Evolutionary conservation across 2,329 filamentous ascomycete species (phyloP), one percentile per base, ranked within the genome.

Genomic region (Aspergillus brasiliensis): DNA sequence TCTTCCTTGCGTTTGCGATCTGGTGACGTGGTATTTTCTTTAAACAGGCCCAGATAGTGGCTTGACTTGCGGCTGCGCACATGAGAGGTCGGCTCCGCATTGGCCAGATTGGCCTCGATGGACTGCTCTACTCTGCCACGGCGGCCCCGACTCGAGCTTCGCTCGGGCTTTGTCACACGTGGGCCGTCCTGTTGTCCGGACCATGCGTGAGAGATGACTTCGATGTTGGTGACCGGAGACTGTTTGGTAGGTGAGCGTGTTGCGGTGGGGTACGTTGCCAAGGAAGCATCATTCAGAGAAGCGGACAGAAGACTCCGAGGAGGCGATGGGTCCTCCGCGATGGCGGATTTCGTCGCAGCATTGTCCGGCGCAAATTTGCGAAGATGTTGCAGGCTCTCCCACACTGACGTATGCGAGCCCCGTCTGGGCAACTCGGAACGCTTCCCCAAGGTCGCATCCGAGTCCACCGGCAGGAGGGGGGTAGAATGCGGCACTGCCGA

Each of bases 11-110:
- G 77, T 67, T 82, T 83, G 57, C 81, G 78, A 62, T 83, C 82
- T 31, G 83, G 81, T 23, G 80, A 80, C 6, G 77, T 79, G 56
- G 85, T 84, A 60, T 86, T 86, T 62, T 87, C 85, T 67, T 86
- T 86, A 75, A 88, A 89, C 5, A 89, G 75, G 11, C 86, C 85
- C 56, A 89, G 75, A 67, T 86, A 87, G 68, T 88, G 86, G 68
- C 85, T 88, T 44, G 86, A 85, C 73, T 89, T 89, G 58, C 86
- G 81, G 71, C 85, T 88, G 61, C 86, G 81, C 48, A 84, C 83
- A 65, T 85, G 81, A 25, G 80, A 77, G 27, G 78, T 74, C 31
- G 77, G 80, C 66, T 88, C 86, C 4, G 81, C 77, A 65, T 85
- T 85, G 42, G 85, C 80, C 59, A 88, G 70, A 28, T 85, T 87